Evolutionary conservation across 306 rosid genomes (phyloP).

Genomic region (Canavalia gladiata): DNA sequence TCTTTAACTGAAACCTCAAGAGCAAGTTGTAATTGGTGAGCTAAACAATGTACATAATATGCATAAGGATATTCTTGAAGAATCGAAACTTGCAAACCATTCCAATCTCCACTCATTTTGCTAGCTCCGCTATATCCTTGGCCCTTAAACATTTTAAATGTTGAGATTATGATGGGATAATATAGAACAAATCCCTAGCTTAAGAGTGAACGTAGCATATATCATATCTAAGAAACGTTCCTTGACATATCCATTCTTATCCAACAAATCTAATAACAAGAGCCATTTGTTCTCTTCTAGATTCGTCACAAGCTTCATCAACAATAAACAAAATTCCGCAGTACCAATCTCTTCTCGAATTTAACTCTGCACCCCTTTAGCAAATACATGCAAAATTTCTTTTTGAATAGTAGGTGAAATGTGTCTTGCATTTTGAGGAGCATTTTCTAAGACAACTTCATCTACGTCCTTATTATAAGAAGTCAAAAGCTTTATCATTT

Average conservation of each 20-base stretch:
- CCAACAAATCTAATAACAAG: not conserved
- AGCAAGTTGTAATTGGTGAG: not conserved
- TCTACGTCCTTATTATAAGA: not conserved
- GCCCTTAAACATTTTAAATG: not conserved
- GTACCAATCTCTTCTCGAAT: not conserved
- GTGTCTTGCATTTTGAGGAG: not conserved
- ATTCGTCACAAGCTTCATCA: not conserved
- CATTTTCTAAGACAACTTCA: not conserved
- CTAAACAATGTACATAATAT: not conserved
- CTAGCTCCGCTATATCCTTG: not conserved
- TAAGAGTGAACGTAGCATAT: not conserved
- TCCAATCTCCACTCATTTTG: not conserved
- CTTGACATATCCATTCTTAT: not conserved
- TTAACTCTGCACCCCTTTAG: not conserved
- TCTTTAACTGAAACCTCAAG: not conserved
- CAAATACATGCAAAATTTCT: too few relatives aligned
- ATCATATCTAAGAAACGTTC: not conserved
- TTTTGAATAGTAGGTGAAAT: not conserved
- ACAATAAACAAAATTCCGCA: not conserved
- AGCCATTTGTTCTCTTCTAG: not conserved
- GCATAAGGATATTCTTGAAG: not conserved
- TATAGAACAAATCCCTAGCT: not conserved
- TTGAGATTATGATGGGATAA: conserved; percentile 19
- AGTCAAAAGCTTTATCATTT: not conserved
- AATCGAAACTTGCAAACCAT: not conserved